Evolutionary conservation across 2,329 filamentous ascomycete species (phyloP).

Genomic region (Simplicillium aogashimaense): DNA sequence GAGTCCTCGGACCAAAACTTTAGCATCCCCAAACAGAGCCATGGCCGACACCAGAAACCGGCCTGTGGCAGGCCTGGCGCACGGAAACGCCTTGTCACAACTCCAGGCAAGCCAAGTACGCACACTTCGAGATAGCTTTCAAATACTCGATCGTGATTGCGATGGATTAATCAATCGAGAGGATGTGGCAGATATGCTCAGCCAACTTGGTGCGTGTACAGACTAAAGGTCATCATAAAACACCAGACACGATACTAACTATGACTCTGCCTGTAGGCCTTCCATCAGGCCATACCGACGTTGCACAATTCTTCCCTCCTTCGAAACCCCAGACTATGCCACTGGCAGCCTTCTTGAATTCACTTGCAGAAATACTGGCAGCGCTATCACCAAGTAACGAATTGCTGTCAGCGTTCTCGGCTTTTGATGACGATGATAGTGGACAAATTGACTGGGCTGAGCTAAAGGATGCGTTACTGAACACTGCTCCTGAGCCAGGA

Average conservation of each 20-base stretch:
- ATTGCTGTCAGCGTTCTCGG: slow-evolving; percentile 80
- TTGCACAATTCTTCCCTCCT: slow-evolving; percentile 76
- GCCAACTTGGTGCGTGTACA: slow-evolving; percentile 56
- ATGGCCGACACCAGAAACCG: slow-evolving; percentile 28
- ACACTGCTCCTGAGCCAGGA: slow-evolving; percentile 70
- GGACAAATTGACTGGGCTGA: slow-evolving; percentile 82
- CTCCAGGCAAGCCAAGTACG: slow-evolving; percentile 75
- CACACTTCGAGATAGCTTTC: slow-evolving; percentile 84
- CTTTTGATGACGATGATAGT: slow-evolving; percentile 92
- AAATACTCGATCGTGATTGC: slow-evolving; percentile 83
- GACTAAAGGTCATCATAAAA: background rate
- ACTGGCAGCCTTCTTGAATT: slow-evolving; percentile 77
- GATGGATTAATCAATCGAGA: slow-evolving; percentile 74
- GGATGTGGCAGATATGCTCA: slow-evolving; percentile 80
- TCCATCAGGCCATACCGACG: slow-evolving; percentile 57
- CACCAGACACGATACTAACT: slow-evolving; percentile 2
- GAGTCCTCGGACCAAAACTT: slow-evolving; percentile 22
- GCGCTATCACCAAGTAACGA: slow-evolving; percentile 70
- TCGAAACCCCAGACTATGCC: slow-evolving; percentile 64
- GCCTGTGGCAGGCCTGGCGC: slow-evolving; percentile 24
- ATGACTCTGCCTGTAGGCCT: slow-evolving; percentile 43
- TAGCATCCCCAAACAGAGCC: slow-evolving; percentile 12
- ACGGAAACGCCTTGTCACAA: slow-evolving; percentile 53
- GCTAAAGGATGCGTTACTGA: slow-evolving; percentile 70
- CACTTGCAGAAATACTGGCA: slow-evolving; percentile 63